Conservation (phyloP, 2,329 filamentous ascomycete genomes). For the Lachnellula cervina region DNA sequence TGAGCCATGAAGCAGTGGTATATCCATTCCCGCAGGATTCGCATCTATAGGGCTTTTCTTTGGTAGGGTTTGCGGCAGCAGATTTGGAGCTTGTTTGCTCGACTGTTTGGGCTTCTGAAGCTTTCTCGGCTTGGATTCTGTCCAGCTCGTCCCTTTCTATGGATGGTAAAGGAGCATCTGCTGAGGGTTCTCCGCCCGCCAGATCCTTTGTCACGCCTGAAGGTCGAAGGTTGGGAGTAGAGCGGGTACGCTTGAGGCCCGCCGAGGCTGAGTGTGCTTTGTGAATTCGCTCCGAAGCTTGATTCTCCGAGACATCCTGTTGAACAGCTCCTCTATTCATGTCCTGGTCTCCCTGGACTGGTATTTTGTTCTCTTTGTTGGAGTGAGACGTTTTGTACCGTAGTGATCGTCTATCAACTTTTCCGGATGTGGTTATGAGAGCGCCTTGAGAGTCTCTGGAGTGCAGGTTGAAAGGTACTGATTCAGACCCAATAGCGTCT, state of each 20-base stretch:
- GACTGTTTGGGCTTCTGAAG: not conserved
- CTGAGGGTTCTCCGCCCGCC: not conserved
- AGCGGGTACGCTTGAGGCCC: not conserved
- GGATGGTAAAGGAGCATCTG: not conserved
- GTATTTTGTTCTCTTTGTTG: not conserved
- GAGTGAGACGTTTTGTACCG: not conserved
- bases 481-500: too few species aligned
- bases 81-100: not conserved
- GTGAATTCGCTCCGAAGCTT: not conserved
- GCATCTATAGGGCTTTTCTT: not conserved
- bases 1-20: not conserved
- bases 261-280: not conserved
- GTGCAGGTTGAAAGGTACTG: too few species aligned
- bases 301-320: not conserved
- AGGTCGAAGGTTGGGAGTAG: not conserved
- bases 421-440: constrained; percentile 4
- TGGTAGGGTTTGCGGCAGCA: not conserved
- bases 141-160: constrained; percentile 1
- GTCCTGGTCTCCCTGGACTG: not conserved
- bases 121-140: not conserved
- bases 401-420: constrained; percentile 13
- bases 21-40: not conserved
- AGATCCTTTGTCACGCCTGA: too few species aligned
- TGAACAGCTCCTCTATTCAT: not conserved
- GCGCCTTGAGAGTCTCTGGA: constrained; percentile 1